These are phyloP conservation scores for Yamadazyma spencermartinsiae DNA, from an alignment of 1,139 yeast species.

Conservation along the genomic window DNA sequence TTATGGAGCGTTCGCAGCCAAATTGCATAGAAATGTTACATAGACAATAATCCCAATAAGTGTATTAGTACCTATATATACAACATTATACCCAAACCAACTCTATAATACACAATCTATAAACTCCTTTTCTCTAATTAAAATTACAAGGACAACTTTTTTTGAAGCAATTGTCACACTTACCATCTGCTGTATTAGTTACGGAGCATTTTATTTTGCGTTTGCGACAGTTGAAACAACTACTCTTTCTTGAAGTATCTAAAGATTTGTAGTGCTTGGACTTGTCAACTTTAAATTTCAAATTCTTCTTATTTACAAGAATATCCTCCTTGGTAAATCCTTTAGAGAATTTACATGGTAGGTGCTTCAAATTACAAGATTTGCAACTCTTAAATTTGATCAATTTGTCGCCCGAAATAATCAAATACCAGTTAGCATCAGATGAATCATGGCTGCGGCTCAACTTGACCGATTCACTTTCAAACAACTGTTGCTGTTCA, in stretches of 20 bases:
- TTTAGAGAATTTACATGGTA: constrained; percentile 52
- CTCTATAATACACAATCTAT: constrained; percentile 4
- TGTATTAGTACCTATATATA: neutral
- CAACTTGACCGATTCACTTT: constrained; percentile 6
- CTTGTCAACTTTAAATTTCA: constrained; percentile 13
- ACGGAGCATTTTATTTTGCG: constrained; percentile 40
- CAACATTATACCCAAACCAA: neutral
- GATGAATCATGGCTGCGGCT: constrained; percentile 3
- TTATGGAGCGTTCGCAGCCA: constrained; percentile 35
- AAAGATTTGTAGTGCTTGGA: constrained; percentile 13
- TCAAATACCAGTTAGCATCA: constrained; percentile 11
- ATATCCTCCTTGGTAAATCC: constrained; percentile 64
- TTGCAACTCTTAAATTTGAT: constrained; percentile 52
- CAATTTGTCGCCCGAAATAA: constrained; percentile 34
- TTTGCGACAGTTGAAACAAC: constrained; percentile 39
- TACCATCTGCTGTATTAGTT: constrained; percentile 25
- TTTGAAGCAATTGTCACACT: constrained; percentile 39
- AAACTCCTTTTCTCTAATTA: constrained; percentile 15
- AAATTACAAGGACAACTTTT: constrained; percentile 36
- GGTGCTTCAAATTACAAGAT: constrained; percentile 45
- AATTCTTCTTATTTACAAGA: constrained; percentile 23
- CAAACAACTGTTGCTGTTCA: constrained; percentile 5
- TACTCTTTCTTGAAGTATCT: constrained; percentile 27
- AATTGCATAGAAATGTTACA: too few relatives aligned
- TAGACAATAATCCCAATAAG: too few relatives aligned